A percentile compares a stretch with the other conserved stretches of the same genome.
Conservation (phyloP, 305 asterid genomes). For the Euphrasia arctica region DNA sequence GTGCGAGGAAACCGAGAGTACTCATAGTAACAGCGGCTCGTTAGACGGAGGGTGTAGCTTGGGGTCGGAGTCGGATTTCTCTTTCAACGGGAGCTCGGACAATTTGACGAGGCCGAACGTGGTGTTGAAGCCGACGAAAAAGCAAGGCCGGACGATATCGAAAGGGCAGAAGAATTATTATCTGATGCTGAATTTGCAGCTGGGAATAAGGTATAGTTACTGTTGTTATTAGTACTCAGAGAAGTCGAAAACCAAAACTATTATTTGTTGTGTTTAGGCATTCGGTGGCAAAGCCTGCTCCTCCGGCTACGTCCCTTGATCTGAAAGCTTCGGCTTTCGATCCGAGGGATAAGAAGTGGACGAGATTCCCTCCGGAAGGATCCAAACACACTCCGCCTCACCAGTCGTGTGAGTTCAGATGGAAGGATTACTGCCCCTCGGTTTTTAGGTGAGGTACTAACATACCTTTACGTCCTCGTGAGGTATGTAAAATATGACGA, state of each 20-base stretch:
- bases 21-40: constrained; percentile 32
- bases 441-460: constrained; percentile 80
- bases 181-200: constrained; percentile 7
- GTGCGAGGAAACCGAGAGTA: constrained; percentile 14
- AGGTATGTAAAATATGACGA: constrained; percentile 15
- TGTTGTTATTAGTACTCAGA: too few species aligned
- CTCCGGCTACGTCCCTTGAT: constrained; percentile 69
- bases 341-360: constrained; percentile 84
- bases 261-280: too few species aligned
- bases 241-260: background rate
- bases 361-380: constrained; percentile 85
- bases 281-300: constrained; percentile 90
- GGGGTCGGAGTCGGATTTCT: constrained; percentile 51
- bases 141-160: background rate
- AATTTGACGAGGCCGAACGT: constrained; percentile 29
- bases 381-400: constrained; percentile 97
- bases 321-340: constrained; percentile 71
- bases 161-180: constrained; percentile 4
- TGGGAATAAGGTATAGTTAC: constrained; percentile 7
- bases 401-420: constrained; percentile 79
- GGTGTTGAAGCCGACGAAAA: background rate
- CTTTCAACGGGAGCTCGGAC: background rate
- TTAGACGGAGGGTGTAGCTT: constrained; percentile 32
- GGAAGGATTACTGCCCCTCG: constrained; percentile 96
- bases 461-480: background rate